Evolutionary conservation across 192 early-diverging fungal species (phyloP), one percentile per base, ranked within the genome.

Genomic region (Coemansia sp.): DNA sequence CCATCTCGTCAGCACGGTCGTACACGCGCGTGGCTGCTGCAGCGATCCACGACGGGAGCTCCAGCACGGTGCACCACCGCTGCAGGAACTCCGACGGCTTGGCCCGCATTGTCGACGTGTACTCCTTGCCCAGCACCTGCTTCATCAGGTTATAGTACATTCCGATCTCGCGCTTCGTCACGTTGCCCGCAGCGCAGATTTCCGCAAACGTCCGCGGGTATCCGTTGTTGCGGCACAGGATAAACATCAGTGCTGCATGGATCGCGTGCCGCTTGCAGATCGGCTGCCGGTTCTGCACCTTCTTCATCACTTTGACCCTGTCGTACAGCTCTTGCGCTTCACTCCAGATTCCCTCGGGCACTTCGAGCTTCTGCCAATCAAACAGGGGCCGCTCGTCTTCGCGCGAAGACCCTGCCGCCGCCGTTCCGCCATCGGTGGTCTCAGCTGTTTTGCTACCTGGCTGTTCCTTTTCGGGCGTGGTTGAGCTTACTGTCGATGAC

Each of bases 221-320:
- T 9, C 81, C 81, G 51, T 84, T 79, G 58, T 74, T 71, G 4
- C 87, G 80, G 37, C 87, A 89, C 48, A 86, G 72, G 57, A 86
- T 87, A 20, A 85, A 85, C 48, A 87, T 71, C 4, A 89, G 76
- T 1, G 87, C 85, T 0, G 86, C 87, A 28, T 87, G 75, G 34
- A 89, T 89, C 12, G 84, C 85, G 42, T 85, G 81, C 20, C 84
- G 75, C 76, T 85, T 87, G 12, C 86, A 82, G 21, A 84, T 72
- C 30, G 87, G 87, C 65, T 89, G 87, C 16, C 87, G 74, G 72
- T 87, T 89, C 66, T 87, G 85, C 63, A 89, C 84, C 31, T 83
- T 84, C 66, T 86, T 86, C 53, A 85, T 63, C 18, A 75, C 71
- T 61, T 87, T 87, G 31, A 89, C 84, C 21, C 75, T 35, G 29